Evolutionary conservation across 352 stramenopile genomes (phyloP).

Genomic region (Phytophthora sp.): DNA sequence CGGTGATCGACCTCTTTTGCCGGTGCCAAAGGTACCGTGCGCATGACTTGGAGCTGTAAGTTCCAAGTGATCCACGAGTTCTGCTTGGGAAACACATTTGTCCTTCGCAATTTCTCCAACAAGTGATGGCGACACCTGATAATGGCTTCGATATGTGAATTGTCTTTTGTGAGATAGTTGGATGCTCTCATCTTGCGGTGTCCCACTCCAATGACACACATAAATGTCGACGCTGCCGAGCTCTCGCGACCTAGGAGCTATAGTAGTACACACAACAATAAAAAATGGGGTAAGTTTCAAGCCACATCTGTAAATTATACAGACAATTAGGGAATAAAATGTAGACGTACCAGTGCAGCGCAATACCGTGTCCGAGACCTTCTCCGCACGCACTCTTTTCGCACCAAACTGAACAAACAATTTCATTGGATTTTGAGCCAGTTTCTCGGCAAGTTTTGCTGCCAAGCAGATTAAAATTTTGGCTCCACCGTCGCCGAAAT

Average conservation of each 20-base stretch:
- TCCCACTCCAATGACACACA: slow-evolving; percentile 47
- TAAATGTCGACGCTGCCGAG: slow-evolving; percentile 67
- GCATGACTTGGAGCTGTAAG: slow-evolving; percentile 12
- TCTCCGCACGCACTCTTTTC: slow-evolving; percentile 54
- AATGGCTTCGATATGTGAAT: slow-evolving; percentile 68
- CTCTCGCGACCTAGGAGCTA: slow-evolving; percentile 52
- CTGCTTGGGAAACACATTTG: slow-evolving; percentile 7
- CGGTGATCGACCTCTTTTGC: slow-evolving; percentile 62
- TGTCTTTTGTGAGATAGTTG: slow-evolving; percentile 53
- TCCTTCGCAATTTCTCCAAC: slow-evolving; percentile 27
- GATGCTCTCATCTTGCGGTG: slow-evolving; percentile 34
- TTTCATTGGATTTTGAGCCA: slow-evolving; percentile 29
- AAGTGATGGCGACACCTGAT: slow-evolving; percentile 41
- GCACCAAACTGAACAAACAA: slow-evolving; percentile 82
- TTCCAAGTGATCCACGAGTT: slow-evolving; percentile 20
- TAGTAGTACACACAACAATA: not conserved
- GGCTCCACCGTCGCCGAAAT: slow-evolving; percentile 73
- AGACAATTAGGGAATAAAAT: not conserved
- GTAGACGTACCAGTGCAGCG: slow-evolving; percentile 69
- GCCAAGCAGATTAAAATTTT: slow-evolving; percentile 87
- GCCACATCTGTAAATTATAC: not conserved
- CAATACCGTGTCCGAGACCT: slow-evolving; percentile 74
- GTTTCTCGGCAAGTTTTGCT: slow-evolving; percentile 41
- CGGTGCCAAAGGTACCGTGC: slow-evolving; percentile 18
- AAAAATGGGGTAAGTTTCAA: slow-evolving; percentile 1